Evolutionary conservation across 306 rosid genomes (phyloP), one percentile per base, ranked within the genome.

Genomic region (Inga laurina): DNA sequence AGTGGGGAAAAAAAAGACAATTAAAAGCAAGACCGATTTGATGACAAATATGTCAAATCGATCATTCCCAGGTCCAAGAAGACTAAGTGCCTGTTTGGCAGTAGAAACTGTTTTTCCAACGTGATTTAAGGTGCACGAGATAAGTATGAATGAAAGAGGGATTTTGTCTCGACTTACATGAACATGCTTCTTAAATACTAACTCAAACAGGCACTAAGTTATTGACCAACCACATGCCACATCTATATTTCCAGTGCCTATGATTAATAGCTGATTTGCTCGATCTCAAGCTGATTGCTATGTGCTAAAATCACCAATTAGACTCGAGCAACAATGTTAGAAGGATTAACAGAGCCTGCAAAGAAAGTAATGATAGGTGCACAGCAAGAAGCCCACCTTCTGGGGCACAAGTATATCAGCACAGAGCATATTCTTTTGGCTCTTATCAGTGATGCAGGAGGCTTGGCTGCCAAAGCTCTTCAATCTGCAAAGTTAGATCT

Each of bases 351-450:
- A 22, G 94, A 90, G 56, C 84, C 84, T 43, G 91, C 95, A 45
- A 89, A 85, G n/a, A 88, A 89, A 78, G 94, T 89, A 8, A 76
- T 93, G 24, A 85, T 91, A 90, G 91, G 80, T 65, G 94, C 97
- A 45, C 93, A 88, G 82, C 86, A 85, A 75, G 97, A 93, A 88
- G 94, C 93, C n/a, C 81, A 85, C 84, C 88, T 90, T 8, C 85
- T 89, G 41, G 96, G 96, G 68, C 94, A 93, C 87, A 93, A 90
- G 75, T 91, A 89, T 52, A 91, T 93, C 57, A 88, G 97, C 61
- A 86, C 92, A 13, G 97, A 93, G 91, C 97, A 91, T 85, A 91
- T 93, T 59, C 87, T 91, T 19, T 82, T 91, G 52, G 94, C 94
- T 19, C 92, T 91, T 65, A 87, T 93, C 15, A 91, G 91, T 66